A percentile compares a stretch with the other conserved stretches of the same genome.
These are phyloP conservation scores for Orychophragmus violaceus DNA, from an alignment of 345 rosid species.

Conservation along the genomic window DNA sequence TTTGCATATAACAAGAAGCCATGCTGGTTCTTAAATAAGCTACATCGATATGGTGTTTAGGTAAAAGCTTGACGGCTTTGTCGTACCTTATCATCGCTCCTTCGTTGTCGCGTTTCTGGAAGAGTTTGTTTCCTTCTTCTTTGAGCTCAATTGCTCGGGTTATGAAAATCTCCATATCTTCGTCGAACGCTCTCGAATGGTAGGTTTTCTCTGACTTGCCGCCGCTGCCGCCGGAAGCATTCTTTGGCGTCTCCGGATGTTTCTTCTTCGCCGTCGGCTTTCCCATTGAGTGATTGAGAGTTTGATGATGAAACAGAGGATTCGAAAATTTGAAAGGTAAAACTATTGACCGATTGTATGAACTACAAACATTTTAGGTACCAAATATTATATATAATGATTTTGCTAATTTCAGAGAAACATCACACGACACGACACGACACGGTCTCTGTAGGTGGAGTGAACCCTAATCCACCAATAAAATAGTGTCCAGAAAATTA, in stretches of 20 bases:
- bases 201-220: slow-evolving; percentile 37
- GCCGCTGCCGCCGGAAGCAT: slow-evolving; percentile 27
- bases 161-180: slow-evolving; percentile 85
- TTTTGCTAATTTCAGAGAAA: too few relatives aligned
- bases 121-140: slow-evolving; percentile 89
- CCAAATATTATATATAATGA: too few relatives aligned
- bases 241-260: slow-evolving; percentile 34
- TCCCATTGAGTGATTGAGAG: slow-evolving; percentile 60
- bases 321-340: too few relatives aligned
- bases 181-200: slow-evolving; percentile 74
- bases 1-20: slow-evolving; percentile 92
- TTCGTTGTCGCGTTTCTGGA: slow-evolving; percentile 83
- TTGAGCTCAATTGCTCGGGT: slow-evolving; percentile 87
- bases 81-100: slow-evolving; percentile 91
- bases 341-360: too few relatives aligned
- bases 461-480: slow-evolving; percentile 29
- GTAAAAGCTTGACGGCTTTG: slow-evolving; percentile 86
- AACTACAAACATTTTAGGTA: too few relatives aligned
- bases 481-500: neutral
- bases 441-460: slow-evolving; percentile 15
- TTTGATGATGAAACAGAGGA: neutral
- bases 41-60: slow-evolving; percentile 64
- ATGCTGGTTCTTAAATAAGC: slow-evolving; percentile 75
- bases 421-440: slow-evolving; percentile 27
- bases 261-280: slow-evolving; percentile 92